Conservation (phyloP, 495 filamentous ascomycete species). For the Cercophora sp. region DNA sequence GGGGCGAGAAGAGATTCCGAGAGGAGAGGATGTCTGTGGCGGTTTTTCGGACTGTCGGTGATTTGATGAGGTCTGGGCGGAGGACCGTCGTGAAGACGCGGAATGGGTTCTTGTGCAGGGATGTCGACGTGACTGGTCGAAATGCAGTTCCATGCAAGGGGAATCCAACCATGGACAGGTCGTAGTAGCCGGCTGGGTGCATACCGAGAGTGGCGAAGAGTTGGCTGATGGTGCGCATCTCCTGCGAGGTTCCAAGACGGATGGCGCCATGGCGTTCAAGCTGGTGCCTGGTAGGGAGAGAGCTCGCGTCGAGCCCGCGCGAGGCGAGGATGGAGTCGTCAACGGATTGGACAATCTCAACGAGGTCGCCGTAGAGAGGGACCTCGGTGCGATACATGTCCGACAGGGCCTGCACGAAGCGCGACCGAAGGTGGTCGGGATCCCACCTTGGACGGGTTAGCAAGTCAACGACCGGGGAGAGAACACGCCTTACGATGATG, state of each 20-base stretch:
- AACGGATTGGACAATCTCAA: conserved; percentile 33
- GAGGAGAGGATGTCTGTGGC: conserved; percentile 26
- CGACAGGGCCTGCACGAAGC: conserved; percentile 36
- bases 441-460: conserved; percentile 5
- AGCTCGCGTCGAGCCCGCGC: background rate
- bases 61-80: conserved; percentile 35
- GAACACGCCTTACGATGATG: no score
- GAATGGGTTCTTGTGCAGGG: conserved; percentile 36
- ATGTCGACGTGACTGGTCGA: conserved; percentile 27
- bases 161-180: conserved; percentile 36
- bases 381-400: conserved; percentile 42
- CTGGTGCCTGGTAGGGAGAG: conserved; percentile 29
- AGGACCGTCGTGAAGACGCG: conserved; percentile 43
- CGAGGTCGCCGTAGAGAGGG: conserved; percentile 37
- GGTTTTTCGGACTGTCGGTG: conserved; percentile 23
- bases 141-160: conserved; percentile 45
- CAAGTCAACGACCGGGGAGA: background rate
- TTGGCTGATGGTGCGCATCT: conserved; percentile 35
- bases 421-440: conserved; percentile 25
- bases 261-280: conserved; percentile 45
- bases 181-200: conserved; percentile 44
- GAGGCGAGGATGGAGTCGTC: conserved; percentile 24
- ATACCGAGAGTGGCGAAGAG: conserved; percentile 42
- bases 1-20: conserved; percentile 36
- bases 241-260: conserved; percentile 36